A percentile compares a stretch with the other conserved stretches of the same genome.
Conservation (phyloP, 2,329 filamentous ascomycete genomes). For the Fusarium lateritium region DNA sequence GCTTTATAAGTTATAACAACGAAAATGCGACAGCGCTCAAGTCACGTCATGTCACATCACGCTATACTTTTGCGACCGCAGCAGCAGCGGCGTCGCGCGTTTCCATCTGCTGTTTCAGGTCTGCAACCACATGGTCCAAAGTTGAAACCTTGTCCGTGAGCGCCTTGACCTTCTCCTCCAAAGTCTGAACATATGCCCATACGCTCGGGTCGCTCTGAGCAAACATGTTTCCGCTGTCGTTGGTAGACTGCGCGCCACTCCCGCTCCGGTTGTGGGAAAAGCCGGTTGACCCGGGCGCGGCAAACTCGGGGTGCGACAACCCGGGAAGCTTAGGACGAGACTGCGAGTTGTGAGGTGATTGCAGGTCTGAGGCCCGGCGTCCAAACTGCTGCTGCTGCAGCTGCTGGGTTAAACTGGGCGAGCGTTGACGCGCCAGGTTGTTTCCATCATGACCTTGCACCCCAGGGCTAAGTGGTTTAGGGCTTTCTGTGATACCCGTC, state of each 20-base stretch:
- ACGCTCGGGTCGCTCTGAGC: constrained; percentile 73
- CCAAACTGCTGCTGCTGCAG: constrained; percentile 73
- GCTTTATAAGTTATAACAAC: constrained; percentile 40
- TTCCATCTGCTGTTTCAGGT: constrained; percentile 55
- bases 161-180: constrained; percentile 70
- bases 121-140: constrained; percentile 54
- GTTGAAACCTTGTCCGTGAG: constrained; percentile 54
- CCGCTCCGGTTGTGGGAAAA: constrained; percentile 57
- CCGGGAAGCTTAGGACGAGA: constrained; percentile 57
- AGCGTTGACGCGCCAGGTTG: constrained; percentile 69
- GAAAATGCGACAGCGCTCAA: constrained; percentile 21
- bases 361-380: constrained; percentile 69
- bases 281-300: constrained; percentile 50
- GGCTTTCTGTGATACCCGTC: constrained; percentile 85
- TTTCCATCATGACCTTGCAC: constrained; percentile 67
- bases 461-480: constrained; percentile 84
- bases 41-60: constrained; percentile 5
- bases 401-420: constrained; percentile 76
- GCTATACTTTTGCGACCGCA: constrained; percentile 43
- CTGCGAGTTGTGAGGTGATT: constrained; percentile 66
- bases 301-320: constrained; percentile 56
- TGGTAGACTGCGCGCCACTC: constrained; percentile 67
- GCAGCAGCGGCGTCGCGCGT: constrained; percentile 48
- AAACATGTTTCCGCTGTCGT: constrained; percentile 78
- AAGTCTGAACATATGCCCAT: constrained; percentile 79